A percentile compares a stretch with the other conserved stretches of the same genome.
These are phyloP conservation scores for Penicillium sp. DNA, from an alignment of 2,329 filamentous ascomycete species.

Conservation along the genomic window DNA sequence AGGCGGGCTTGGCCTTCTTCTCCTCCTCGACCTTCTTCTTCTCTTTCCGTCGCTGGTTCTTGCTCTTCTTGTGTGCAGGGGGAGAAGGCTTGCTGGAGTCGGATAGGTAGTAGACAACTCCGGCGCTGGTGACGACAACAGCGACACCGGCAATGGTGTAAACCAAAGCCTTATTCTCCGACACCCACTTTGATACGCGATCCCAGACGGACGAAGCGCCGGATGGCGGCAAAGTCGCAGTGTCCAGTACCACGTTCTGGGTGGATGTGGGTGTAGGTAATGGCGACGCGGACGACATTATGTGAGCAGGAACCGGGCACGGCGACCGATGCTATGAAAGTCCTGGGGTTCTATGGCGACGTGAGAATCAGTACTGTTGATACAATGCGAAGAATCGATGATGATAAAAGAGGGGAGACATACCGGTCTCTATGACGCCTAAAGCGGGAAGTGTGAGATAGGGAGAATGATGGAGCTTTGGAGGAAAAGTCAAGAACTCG, in stretches of 20 bases:
- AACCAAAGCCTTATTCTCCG: constrained; percentile 91
- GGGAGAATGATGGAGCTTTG: constrained; percentile 30
- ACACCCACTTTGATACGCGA: constrained; percentile 85
- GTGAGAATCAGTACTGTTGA: constrained; percentile 4
- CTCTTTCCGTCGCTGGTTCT: constrained; percentile 87
- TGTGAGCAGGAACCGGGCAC: constrained; percentile 33
- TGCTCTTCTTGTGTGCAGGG: constrained; percentile 66
- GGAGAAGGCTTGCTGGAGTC: constrained; percentile 50
- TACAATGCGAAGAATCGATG: constrained; percentile 4
- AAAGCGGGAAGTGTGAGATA: constrained; percentile 27
- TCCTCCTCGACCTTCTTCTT: constrained; percentile 53
- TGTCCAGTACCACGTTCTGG: constrained; percentile 42
- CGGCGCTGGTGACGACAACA: constrained; percentile 85
- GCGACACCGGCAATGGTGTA: constrained; percentile 96
- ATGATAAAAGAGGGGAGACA: constrained; percentile 1
- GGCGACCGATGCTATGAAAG: constrained; percentile 20
- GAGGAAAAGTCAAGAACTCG: constrained; percentile 40
- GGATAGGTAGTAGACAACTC: constrained; percentile 86
- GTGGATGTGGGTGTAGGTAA: constrained; percentile 37
- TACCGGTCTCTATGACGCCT: constrained; percentile 27
- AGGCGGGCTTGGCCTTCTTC: constrained; percentile 54
- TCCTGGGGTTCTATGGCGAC: constrained; percentile 14
- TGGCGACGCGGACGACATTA: constrained; percentile 43
- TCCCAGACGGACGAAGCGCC: constrained; percentile 77
- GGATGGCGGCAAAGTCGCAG: constrained; percentile 43